Evolutionary conservation across 345 rosid genomes (phyloP).

Genomic region (Sapria himalayana): DNA sequence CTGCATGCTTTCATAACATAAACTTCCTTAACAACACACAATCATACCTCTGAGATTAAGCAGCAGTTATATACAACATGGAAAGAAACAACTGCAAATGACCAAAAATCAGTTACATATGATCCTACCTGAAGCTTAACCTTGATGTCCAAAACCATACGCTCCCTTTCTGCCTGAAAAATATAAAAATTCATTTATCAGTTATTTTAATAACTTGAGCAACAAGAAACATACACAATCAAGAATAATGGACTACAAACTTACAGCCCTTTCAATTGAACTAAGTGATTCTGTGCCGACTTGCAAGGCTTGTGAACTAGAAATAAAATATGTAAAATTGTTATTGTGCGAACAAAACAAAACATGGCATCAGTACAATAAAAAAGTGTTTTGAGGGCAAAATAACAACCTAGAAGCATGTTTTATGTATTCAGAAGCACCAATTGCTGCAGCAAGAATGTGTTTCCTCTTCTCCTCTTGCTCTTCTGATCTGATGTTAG

Average conservation of each 20-base stretch:
- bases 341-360: no score
- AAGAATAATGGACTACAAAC: constrained; percentile 18
- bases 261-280: constrained; percentile 94
- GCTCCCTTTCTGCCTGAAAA: constrained; percentile 81
- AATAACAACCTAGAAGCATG: constrained; percentile 46
- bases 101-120: no score
- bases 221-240: no score
- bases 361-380: no score
- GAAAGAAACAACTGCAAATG: no score
- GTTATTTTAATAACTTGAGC: no score
- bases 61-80: no score
- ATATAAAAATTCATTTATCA: constrained; percentile 2
- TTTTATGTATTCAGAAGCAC: constrained; percentile 68
- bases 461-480: constrained; percentile 89
- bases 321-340: no score
- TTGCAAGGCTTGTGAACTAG: constrained; percentile 55
- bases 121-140: constrained; percentile 83
- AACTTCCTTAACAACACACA: no score
- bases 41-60: no score
- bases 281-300: constrained; percentile 42
- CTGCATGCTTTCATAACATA: no score
- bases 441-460: constrained; percentile 74
- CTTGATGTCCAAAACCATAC: constrained; percentile 95
- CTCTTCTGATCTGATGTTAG: constrained; percentile 70
- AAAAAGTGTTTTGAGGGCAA: no score